These are phyloP conservation scores for Phoma herbarum DNA, from an alignment of 2,329 filamentous ascomycete genomes.

Conservation along the genomic window DNA sequence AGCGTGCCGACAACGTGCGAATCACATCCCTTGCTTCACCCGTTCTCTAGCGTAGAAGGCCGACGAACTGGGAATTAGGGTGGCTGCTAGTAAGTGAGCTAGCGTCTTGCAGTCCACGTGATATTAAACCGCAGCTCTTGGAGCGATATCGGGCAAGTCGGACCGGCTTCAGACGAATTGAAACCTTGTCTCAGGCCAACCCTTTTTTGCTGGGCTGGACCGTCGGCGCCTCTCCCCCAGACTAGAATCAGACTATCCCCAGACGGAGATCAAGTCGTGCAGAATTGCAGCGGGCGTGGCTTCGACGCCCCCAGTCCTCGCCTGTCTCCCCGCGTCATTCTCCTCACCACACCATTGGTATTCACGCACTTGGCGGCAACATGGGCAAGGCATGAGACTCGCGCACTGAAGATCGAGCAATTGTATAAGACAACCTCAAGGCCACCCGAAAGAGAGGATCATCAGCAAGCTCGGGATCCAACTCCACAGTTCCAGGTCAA, in stretches of 20 bases:
- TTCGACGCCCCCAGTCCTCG: constrained; percentile 24
- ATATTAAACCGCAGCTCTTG: background rate
- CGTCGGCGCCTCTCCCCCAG: constrained; percentile 32
- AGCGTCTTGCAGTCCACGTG: constrained; percentile 10
- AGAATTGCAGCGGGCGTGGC: constrained; percentile 20
- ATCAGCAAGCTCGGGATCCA: constrained; percentile 27
- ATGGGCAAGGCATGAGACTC: constrained; percentile 22
- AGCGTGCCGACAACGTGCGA: constrained; percentile 31
- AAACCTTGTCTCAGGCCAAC: background rate
- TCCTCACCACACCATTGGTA: constrained; percentile 31
- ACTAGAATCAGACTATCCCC: constrained; percentile 26
- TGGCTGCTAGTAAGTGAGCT: constrained; percentile 5
- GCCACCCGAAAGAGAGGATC: constrained; percentile 23
- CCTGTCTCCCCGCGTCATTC: constrained; percentile 38
- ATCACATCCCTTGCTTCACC: constrained; percentile 21
- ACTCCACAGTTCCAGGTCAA: constrained; percentile 29
- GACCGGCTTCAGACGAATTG: constrained; percentile 28
- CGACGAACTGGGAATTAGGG: background rate
- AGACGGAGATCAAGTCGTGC: constrained; percentile 16
- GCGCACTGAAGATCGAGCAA: constrained; percentile 20
- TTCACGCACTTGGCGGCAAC: constrained; percentile 29
- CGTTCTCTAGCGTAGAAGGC: constrained; percentile 8
- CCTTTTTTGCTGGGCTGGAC: constrained; percentile 19
- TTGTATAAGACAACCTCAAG: constrained; percentile 33
- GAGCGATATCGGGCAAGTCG: constrained; percentile 15